Evolutionary conservation across 441 rosid species (phyloP).

Genomic region (Croton setiger): DNA sequence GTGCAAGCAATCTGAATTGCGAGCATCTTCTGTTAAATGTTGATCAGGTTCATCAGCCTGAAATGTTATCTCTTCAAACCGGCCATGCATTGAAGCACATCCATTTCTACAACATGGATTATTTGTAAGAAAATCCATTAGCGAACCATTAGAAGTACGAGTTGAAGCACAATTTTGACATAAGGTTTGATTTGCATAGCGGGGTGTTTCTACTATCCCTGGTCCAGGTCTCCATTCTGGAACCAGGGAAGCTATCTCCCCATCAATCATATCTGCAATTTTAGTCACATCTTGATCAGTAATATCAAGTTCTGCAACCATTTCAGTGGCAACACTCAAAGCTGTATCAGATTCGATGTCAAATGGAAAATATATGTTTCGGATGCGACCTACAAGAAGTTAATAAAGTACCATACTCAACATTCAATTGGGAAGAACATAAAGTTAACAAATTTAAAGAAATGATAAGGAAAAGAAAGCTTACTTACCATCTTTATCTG

Average conservation of each 20-base stretch:
- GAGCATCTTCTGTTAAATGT: constrained; percentile 29
- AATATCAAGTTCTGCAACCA: constrained; percentile 90
- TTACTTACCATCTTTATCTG: constrained; percentile 74
- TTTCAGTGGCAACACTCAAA: constrained; percentile 87
- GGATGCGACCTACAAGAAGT: constrained; percentile 50
- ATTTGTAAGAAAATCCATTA: constrained; percentile 45
- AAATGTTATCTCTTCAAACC: constrained; percentile 74
- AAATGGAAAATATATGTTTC: constrained; percentile 86
- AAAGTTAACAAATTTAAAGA: background rate
- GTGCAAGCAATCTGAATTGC: constrained; percentile 33
- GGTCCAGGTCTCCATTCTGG: constrained; percentile 75
- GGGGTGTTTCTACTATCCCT: constrained; percentile 60
- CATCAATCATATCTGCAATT: constrained; percentile 86
- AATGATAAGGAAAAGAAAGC: background rate
- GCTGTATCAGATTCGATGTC: constrained; percentile 77
- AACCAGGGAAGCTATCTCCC: constrained; percentile 72
- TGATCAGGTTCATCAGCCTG: constrained; percentile 45
- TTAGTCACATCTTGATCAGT: constrained; percentile 66
- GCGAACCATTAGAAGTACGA: constrained; percentile 63
- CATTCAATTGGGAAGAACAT: background rate
- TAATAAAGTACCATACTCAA: constrained; percentile 3
- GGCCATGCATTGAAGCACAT: constrained; percentile 80
- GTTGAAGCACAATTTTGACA: constrained; percentile 65
- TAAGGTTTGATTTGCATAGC: constrained; percentile 38
- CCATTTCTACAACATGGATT: constrained; percentile 51